phyloP scores from a whole-genome alignment of 495 filamentous ascomycete species.

The Pyrenula massariospora region DNA sequence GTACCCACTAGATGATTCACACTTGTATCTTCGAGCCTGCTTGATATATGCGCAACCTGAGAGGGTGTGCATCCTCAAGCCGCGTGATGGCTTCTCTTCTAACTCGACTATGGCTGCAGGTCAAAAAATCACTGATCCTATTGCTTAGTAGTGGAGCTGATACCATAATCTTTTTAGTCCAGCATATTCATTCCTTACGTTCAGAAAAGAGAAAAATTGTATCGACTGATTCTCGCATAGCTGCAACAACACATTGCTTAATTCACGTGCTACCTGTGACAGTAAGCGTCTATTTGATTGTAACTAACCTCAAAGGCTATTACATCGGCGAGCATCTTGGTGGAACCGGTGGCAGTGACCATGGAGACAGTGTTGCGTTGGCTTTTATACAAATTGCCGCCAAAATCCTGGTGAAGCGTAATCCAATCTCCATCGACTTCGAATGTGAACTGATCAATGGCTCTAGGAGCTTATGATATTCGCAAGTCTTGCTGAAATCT shows the following conservation, averaged over 20 bases:
- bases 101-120: neutral
- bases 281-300: constrained; percentile 1
- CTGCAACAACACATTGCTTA: neutral
- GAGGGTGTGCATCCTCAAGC: neutral
- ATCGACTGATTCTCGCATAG: neutral
- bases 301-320: constrained; percentile 1
- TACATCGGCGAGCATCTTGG: constrained; percentile 3
- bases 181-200: neutral
- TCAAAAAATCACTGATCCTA: neutral
- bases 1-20: neutral
- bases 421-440: neutral
- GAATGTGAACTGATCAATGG: neutral
- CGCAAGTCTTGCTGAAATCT: neutral
- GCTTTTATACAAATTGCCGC: constrained; percentile 7
- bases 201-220: neutral
- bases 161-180: neutral
- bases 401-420: constrained; percentile 3
- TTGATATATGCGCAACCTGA: neutral
- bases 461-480: constrained; percentile 6
- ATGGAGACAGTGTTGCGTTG: constrained; percentile 1
- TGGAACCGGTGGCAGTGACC: neutral
- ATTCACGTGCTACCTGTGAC: constrained; percentile 3
- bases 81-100: neutral
- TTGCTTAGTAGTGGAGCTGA: neutral
- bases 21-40: neutral